Evolutionary conservation across 352 stramenopile genomes (phyloP).

Genomic region (Pythium volutum): DNA sequence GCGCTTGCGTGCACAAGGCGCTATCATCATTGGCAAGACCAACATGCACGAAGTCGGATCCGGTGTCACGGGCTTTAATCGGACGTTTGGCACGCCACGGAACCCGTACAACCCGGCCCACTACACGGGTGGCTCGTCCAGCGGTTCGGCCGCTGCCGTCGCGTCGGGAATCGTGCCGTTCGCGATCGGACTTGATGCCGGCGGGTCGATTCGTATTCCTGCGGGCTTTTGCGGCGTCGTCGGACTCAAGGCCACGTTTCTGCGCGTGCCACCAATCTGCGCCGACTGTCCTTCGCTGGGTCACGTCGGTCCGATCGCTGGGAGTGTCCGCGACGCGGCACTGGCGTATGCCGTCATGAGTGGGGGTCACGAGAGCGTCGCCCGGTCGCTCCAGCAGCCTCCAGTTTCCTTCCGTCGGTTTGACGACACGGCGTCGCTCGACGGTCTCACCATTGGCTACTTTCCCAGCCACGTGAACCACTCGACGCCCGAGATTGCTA

Average conservation of each 20-base stretch:
- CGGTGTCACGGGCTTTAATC: conserved; percentile 77
- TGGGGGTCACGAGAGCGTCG: conserved; percentile 42
- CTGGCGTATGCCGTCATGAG: conserved; percentile 86
- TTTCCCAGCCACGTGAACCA: conserved; percentile 78
- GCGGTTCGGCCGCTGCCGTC: conserved; percentile 86
- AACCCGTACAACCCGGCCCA: conserved; percentile 86
- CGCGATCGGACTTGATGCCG: conserved; percentile 84
- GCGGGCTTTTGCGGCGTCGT: conserved; percentile 85
- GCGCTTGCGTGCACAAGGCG: conserved; percentile 62
- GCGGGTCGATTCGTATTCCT: conserved; percentile 91
- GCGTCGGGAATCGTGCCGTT: conserved; percentile 85
- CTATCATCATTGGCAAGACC: conserved; percentile 86
- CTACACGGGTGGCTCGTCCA: conserved; percentile 90
- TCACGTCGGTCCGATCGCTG: conserved; percentile 81
- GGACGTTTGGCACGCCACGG: conserved; percentile 59
- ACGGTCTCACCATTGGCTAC: conserved; percentile 72
- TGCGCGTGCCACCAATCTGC: conserved; percentile 59
- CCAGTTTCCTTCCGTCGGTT: conserved; percentile 50
- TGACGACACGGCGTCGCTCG: conserved; percentile 51
- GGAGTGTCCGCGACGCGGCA: conserved; percentile 70
- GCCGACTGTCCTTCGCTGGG: conserved; percentile 57
- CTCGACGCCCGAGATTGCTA: conserved; percentile 53
- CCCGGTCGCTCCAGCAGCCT: conserved; percentile 48
- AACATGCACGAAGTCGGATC: conserved; percentile 89
- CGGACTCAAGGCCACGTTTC: conserved; percentile 87